Percentiles rank a stretch among this genome's conserved stretches.
These are phyloP conservation scores for Stromatinia cepivora DNA, from an alignment of 2,329 filamentous ascomycete species.

Conservation along the genomic window DNA sequence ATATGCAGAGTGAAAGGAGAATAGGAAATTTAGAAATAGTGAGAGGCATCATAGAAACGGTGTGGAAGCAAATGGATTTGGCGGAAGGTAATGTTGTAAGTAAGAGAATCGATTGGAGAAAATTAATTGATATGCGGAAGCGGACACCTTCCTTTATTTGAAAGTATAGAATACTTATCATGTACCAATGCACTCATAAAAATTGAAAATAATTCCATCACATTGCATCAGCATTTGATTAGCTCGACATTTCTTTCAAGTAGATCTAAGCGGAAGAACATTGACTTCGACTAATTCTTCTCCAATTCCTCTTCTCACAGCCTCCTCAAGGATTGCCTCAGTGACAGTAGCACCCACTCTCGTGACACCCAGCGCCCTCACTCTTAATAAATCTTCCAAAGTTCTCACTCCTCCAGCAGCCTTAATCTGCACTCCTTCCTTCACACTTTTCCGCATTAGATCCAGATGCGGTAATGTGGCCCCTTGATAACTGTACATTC, in stretches of 20 bases:
- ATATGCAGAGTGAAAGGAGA: constrained; percentile 46
- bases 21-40: constrained; percentile 50
- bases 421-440: constrained; percentile 53
- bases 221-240: neutral
- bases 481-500: constrained; percentile 54
- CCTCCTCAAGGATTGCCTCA: constrained; percentile 55
- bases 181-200: neutral
- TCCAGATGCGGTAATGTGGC: constrained; percentile 53
- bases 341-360: constrained; percentile 59
- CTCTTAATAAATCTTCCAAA: constrained; percentile 55
- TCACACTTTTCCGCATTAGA: constrained; percentile 53
- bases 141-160: constrained; percentile 22
- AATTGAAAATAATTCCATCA: neutral
- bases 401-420: constrained; percentile 58
- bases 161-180: constrained; percentile 19
- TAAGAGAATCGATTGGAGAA: constrained; percentile 22
- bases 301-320: constrained; percentile 50
- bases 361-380: constrained; percentile 55
- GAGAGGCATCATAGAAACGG: constrained; percentile 46
- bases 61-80: constrained; percentile 51
- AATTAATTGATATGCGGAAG: constrained; percentile 20
- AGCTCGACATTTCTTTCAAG: neutral
- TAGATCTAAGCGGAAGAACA: constrained; percentile 18
- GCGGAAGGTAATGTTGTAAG: neutral
- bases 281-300: constrained; percentile 29